A percentile compares a stretch with the other conserved stretches of the same genome.
Evolutionary conservation across 2,329 filamentous ascomycete genomes (phyloP).

Genomic region (Epichloe coenophiala): DNA sequence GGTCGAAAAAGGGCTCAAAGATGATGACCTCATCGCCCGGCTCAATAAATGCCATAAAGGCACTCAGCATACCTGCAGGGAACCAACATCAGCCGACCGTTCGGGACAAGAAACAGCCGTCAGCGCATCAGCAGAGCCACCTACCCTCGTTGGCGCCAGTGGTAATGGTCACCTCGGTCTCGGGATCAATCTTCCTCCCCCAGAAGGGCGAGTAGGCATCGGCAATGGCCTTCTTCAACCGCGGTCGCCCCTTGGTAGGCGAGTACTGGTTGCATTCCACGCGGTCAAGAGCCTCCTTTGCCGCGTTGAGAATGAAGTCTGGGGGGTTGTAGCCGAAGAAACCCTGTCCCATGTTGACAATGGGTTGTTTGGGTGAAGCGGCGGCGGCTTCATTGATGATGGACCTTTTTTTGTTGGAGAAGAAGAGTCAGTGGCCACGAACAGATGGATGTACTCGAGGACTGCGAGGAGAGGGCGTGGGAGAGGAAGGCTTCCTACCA

Average conservation of each 20-base stretch:
- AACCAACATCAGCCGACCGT: neutral
- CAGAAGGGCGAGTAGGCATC: slow-evolving; percentile 87
- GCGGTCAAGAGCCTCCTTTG: slow-evolving; percentile 74
- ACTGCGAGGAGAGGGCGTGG: neutral
- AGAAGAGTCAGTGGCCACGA: neutral
- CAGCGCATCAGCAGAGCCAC: neutral
- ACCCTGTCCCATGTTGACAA: slow-evolving; percentile 52
- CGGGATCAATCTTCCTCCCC: slow-evolving; percentile 67
- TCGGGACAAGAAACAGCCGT: neutral
- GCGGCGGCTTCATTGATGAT: slow-evolving; percentile 54
- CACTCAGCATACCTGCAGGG: slow-evolving; percentile 63
- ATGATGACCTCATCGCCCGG: slow-evolving; percentile 91
- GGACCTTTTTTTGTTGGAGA: slow-evolving; percentile 29
- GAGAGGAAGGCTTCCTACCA: slow-evolving; percentile 22
- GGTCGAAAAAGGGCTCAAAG: slow-evolving; percentile 98
- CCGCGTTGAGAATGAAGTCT: slow-evolving; percentile 77
- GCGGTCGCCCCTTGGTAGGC: slow-evolving; percentile 82
- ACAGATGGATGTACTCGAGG: neutral
- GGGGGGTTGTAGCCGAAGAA: slow-evolving; percentile 97
- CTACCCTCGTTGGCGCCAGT: slow-evolving; percentile 70
- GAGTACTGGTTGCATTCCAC: slow-evolving; percentile 99
- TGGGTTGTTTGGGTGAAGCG: slow-evolving; percentile 48
- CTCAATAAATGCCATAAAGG: slow-evolving; percentile 97
- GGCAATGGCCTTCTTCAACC: slow-evolving; percentile 84
- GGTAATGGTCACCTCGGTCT: slow-evolving; percentile 89